Percentiles rank a stretch among this genome's conserved stretches.
Evolutionary conservation across 768 basidiomycete genomes (phyloP).

Genomic region (Leccinum longicurvipes): DNA sequence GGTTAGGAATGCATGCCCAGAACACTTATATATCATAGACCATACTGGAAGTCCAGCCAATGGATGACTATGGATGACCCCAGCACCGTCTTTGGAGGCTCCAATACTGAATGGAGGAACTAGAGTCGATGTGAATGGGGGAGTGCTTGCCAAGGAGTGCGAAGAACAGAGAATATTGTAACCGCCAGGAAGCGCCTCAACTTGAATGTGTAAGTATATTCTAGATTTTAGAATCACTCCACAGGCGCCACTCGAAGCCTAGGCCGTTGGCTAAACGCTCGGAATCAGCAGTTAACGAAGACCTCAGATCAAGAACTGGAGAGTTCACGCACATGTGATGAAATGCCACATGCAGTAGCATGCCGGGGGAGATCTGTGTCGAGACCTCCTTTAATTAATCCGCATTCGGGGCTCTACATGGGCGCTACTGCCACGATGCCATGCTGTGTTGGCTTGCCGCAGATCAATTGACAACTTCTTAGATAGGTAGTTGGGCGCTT

Average conservation of each 20-base stretch:
- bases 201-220: too few relatives aligned
- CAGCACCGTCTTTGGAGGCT: neutral
- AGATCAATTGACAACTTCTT: neutral
- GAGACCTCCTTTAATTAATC: neutral
- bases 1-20: neutral
- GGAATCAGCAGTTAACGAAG: too few relatives aligned
- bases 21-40: neutral
- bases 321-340: neutral
- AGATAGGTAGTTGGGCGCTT: neutral
- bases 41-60: neutral
- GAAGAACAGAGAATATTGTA: too few relatives aligned
- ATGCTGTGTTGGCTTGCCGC: neutral
- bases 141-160: neutral
- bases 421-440: conserved; percentile 10
- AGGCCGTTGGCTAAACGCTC: too few relatives aligned
- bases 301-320: too few relatives aligned
- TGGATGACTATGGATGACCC: neutral
- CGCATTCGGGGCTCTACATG: neutral
- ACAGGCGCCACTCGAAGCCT: too few relatives aligned
- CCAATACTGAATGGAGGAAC: neutral
- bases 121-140: neutral
- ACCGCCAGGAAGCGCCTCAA: too few relatives aligned
- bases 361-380: conserved; percentile 1
- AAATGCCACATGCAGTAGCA: neutral
- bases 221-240: too few relatives aligned